A percentile compares a stretch with the other conserved stretches of the same genome.
Conservation (phyloP, 2,329 filamentous ascomycete species). For the Botryotinia globosa region DNA sequence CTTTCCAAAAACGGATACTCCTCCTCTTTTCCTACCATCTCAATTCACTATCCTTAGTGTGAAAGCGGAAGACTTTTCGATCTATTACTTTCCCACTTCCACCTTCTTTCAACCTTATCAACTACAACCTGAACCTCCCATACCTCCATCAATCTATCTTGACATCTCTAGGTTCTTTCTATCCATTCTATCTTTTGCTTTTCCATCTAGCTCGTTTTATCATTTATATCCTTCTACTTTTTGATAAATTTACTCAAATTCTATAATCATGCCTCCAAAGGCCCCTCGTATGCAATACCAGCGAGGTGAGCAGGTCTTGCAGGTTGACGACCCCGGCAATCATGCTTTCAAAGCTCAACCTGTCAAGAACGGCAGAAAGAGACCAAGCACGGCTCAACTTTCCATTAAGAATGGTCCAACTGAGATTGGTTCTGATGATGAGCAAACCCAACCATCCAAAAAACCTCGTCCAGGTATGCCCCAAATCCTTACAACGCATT, state of each 20-base stretch:
- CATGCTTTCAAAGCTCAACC: conserved; percentile 1
- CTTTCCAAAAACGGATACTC: background rate
- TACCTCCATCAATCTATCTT: background rate
- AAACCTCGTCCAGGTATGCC: conserved; percentile 1
- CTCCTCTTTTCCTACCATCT: background rate
- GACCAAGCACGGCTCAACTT: background rate
- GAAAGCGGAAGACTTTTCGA: background rate
- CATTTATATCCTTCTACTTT: background rate
- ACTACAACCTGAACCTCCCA: background rate
- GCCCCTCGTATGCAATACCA: background rate
- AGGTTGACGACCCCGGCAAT: background rate
- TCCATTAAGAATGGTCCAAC: background rate
- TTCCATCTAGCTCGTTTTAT: background rate
- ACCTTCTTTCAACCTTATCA: background rate
- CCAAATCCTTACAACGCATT: no score
- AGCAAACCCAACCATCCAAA: background rate
- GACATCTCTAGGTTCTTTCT: background rate
- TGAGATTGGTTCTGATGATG: background rate
- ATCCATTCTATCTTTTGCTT: background rate
- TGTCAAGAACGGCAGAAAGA: background rate
- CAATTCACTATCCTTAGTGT: conserved; percentile 10
- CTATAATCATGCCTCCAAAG: background rate
- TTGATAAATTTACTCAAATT: background rate
- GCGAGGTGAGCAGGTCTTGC: background rate
- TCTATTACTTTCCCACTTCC: background rate